Evolutionary conservation across 192 early-diverging fungal species (phyloP).

Genomic region (Backusella tarrabulga): DNA sequence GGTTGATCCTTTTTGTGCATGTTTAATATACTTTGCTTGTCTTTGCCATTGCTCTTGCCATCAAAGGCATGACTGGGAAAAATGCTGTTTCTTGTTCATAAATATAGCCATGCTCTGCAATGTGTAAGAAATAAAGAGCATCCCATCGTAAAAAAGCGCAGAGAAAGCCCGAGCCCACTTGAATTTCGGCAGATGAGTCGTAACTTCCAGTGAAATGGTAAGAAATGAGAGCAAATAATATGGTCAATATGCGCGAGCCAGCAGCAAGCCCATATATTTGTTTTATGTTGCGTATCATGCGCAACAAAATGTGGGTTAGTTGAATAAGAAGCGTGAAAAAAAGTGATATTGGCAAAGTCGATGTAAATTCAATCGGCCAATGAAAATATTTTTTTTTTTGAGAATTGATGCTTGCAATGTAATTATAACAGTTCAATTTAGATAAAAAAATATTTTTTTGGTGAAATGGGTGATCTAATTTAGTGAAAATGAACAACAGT

Average conservation of each 20-base stretch:
- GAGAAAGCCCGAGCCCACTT: neutral
- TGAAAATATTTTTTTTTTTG: neutral
- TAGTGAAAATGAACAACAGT: no score
- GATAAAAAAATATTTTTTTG: no score
- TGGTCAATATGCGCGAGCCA: neutral
- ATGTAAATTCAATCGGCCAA: neutral
- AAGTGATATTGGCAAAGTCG: neutral
- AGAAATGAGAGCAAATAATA: neutral
- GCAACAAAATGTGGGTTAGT: neutral
- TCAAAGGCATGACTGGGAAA: conserved; percentile 73
- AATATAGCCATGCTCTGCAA: conserved; percentile 74
- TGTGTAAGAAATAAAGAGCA: conserved; percentile 81
- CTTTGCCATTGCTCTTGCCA: conserved; percentile 54
- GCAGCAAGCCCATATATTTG: conserved; percentile 14
- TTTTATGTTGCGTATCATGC: neutral
- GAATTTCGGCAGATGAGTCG: conserved; percentile 18
- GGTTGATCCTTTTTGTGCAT: neutral
- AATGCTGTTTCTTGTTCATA: conserved; percentile 93
- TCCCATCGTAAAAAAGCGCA: conserved; percentile 83
- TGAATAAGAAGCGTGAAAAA: neutral
- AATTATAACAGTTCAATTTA: no score
- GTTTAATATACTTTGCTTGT: conserved; percentile 33
- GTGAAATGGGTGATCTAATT: no score
- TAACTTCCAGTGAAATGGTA: conserved; percentile 16
- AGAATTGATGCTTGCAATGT: no score